Conservation (phyloP, 225 moss, liverwort and hornwort species). For the Pseudisothecium myosuroides region DNA sequence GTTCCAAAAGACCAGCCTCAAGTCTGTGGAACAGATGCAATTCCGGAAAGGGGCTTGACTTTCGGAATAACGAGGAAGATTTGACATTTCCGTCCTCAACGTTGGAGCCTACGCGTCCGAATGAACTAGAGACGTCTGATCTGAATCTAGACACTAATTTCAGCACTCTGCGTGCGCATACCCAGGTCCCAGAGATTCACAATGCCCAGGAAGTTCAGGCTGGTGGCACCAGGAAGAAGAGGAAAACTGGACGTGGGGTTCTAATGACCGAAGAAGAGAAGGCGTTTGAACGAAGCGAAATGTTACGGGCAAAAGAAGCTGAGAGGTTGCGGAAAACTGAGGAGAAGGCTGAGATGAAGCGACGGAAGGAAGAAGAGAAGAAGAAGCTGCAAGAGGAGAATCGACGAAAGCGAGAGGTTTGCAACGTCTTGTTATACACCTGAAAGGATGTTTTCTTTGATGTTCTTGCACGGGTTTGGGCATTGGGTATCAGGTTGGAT, state of each 20-base stretch:
- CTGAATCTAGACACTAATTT: constrained; percentile 4
- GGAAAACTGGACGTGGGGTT: constrained; percentile 9
- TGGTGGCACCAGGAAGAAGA: constrained; percentile 29
- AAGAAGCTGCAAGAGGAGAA: constrained; percentile 39
- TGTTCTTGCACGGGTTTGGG: not conserved
- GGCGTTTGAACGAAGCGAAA: constrained; percentile 21
- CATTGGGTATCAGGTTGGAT: not conserved
- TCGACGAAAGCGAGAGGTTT: constrained; percentile 49
- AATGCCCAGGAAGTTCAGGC: constrained; percentile 9
- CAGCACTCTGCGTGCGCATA: not conserved
- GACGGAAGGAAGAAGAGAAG: constrained; percentile 49
- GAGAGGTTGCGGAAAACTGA: constrained; percentile 36
- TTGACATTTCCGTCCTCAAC: constrained; percentile 1
- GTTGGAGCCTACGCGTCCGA: not conserved
- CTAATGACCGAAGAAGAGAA: constrained; percentile 32
- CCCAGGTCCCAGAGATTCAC: not conserved
- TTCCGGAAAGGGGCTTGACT: not conserved
- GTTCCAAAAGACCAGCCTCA: constrained; percentile 30
- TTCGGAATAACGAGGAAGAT: not conserved
- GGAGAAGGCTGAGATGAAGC: constrained; percentile 46
- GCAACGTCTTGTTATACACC: not conserved
- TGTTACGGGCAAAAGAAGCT: constrained; percentile 28
- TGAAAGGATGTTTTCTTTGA: not conserved
- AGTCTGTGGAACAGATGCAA: not conserved
- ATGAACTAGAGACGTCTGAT: not conserved